phyloP scores from a whole-genome alignment of 768 basidiomycete species.

The Boletus insuetus region DNA sequence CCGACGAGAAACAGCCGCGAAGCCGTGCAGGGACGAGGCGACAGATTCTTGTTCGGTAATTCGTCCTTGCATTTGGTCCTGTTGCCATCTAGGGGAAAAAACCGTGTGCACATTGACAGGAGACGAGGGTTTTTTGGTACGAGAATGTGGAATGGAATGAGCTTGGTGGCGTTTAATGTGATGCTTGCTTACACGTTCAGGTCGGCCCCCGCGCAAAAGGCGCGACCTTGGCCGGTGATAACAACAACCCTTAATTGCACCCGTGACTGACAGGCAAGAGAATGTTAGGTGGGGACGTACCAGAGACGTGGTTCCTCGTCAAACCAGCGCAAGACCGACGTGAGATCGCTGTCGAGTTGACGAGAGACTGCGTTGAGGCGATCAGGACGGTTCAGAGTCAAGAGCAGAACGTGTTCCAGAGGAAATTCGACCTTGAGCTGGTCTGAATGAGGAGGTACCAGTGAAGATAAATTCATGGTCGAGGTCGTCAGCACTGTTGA shows the following conservation, averaged over 20 bases:
- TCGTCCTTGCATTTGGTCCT: slow-evolving; percentile 43
- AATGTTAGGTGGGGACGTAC: slow-evolving; percentile 36
- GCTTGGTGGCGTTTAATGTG: not conserved
- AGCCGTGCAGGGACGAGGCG: slow-evolving; percentile 50
- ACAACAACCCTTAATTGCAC: slow-evolving; percentile 58
- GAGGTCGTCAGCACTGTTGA: not conserved
- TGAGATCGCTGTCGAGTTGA: slow-evolving; percentile 52
- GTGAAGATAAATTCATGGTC: not conserved
- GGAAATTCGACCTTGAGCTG: slow-evolving; percentile 43
- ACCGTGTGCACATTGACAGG: not conserved
- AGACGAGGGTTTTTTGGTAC: not conserved
- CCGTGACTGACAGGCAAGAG: not conserved
- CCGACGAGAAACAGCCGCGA: slow-evolving; percentile 71
- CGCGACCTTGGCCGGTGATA: slow-evolving; percentile 67
- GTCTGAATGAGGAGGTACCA: slow-evolving; percentile 32
- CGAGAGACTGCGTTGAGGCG: slow-evolving; percentile 73
- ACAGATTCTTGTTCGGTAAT: slow-evolving; percentile 44
- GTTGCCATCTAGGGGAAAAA: slow-evolving; percentile 52
- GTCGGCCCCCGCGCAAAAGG: slow-evolving; percentile 81
- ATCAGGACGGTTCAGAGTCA: slow-evolving; percentile 67
- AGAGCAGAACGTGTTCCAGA: slow-evolving; percentile 47
- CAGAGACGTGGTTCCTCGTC: slow-evolving; percentile 70
- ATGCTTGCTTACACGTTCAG: slow-evolving; percentile 56
- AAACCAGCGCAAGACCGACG: slow-evolving; percentile 63
- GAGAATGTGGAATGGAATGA: not conserved